A percentile compares a stretch with the other conserved stretches of the same genome.
Evolutionary conservation across 169 alveolate genomes (phyloP).

Genomic region (Besnoitia besnoiti): DNA sequence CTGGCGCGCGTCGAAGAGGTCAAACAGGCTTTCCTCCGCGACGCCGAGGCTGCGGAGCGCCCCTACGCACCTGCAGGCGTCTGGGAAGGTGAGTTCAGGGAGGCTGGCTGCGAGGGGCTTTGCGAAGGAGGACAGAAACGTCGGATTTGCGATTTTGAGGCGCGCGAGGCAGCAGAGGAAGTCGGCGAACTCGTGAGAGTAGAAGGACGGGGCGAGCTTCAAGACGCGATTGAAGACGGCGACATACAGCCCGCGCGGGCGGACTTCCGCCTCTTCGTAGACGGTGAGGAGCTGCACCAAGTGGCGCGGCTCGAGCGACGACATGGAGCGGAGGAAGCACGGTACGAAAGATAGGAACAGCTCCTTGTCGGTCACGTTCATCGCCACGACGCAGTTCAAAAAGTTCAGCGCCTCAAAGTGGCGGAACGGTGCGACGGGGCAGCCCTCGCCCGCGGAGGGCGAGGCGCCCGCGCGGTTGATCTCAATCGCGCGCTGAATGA

Average conservation of each 20-base stretch:
- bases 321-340: neutral
- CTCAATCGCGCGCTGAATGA: neutral
- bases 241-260: conserved; percentile 4
- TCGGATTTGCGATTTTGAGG: neutral
- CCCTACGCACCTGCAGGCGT: neutral
- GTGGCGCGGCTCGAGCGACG: neutral
- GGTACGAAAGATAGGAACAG: conserved; percentile 16
- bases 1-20: neutral
- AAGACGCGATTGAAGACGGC: neutral
- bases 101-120: neutral
- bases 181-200: conserved; percentile 22
- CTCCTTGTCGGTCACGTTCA: neutral
- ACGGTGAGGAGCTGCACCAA: neutral
- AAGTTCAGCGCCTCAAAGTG: neutral
- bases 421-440: neutral
- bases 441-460: neutral
- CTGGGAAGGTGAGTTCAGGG: neutral
- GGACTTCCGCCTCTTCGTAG: neutral
- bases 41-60: conserved; percentile 18
- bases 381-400: neutral
- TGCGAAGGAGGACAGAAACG: neutral
- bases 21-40: neutral
- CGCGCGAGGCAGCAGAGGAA: conserved; percentile 27
- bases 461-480: neutral
- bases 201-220: neutral